These are phyloP conservation scores for Tetracladium maxilliforme DNA, from an alignment of 2,329 filamentous ascomycete species.

Conservation along the genomic window DNA sequence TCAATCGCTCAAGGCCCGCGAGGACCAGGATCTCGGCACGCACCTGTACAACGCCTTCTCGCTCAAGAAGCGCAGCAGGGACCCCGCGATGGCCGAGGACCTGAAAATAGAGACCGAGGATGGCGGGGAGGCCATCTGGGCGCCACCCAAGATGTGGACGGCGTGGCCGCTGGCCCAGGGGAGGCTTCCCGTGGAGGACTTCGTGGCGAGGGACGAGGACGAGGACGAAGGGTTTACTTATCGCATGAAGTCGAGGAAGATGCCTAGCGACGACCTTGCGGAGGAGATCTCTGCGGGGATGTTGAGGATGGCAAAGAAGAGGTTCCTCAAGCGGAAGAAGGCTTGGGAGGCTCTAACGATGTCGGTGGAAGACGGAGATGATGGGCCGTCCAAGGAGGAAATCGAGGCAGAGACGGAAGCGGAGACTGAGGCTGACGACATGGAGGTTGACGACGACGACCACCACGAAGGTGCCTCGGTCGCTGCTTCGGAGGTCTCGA, in stretches of 20 bases:
- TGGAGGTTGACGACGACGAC: too few relatives aligned
- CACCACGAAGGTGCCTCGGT: too few relatives aligned
- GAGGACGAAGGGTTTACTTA: slow-evolving; percentile 36
- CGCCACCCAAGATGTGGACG: slow-evolving; percentile 52
- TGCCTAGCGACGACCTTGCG: slow-evolving; percentile 48
- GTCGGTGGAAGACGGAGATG: slow-evolving; percentile 3
- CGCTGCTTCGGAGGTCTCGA: neutral
- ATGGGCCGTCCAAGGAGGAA: slow-evolving; percentile 8
- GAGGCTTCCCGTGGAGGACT: slow-evolving; percentile 44
- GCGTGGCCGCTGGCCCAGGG: slow-evolving; percentile 64
- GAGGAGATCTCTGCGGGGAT: slow-evolving; percentile 56
- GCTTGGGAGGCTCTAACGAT: slow-evolving; percentile 4
- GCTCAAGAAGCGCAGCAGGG: slow-evolving; percentile 37
- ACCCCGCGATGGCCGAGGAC: slow-evolving; percentile 3
- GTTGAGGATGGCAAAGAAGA: slow-evolving; percentile 51
- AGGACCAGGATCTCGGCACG: slow-evolving; percentile 51
- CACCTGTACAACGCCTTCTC: slow-evolving; percentile 71
- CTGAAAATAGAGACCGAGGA: slow-evolving; percentile 11
- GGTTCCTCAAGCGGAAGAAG: slow-evolving; percentile 30
- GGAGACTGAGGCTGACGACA: neutral
- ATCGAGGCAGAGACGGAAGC: slow-evolving; percentile 5
- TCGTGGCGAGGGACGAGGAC: slow-evolving; percentile 24
- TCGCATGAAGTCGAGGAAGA: slow-evolving; percentile 22
- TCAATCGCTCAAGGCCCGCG: slow-evolving; percentile 44
- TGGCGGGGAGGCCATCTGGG: too few relatives aligned